phyloP scores from a whole-genome alignment of 495 filamentous ascomycete species.

The Podospora comata region DNA sequence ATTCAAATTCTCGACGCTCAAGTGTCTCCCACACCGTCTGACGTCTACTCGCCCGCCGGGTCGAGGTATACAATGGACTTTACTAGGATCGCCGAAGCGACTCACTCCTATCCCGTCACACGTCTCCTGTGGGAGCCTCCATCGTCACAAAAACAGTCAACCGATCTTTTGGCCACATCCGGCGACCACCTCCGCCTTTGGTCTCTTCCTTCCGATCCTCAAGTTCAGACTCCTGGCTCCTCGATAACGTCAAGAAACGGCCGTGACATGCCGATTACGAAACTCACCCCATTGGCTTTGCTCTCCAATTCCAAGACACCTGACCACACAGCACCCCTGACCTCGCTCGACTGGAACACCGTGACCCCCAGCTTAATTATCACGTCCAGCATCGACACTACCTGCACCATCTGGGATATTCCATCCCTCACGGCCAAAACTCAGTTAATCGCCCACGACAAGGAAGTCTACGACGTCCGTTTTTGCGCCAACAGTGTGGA shows the following conservation, averaged over 20 bases:
- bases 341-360: slow-evolving; percentile 96
- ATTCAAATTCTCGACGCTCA: slow-evolving; percentile 97
- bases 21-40: slow-evolving; percentile 65
- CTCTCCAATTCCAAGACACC: slow-evolving; percentile 97
- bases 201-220: slow-evolving; percentile 69
- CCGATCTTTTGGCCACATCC: slow-evolving; percentile 92
- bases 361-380: slow-evolving; percentile 95
- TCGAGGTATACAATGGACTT: slow-evolving; percentile 79
- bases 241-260: slow-evolving; percentile 68
- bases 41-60: slow-evolving; percentile 66
- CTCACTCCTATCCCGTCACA: slow-evolving; percentile 96
- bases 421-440: slow-evolving; percentile 97
- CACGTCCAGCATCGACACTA: slow-evolving; percentile 97
- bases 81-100: slow-evolving; percentile 92
- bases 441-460: slow-evolving; percentile 97
- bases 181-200: slow-evolving; percentile 94
- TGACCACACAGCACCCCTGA: slow-evolving; percentile 94
- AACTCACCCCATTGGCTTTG: slow-evolving; percentile 88
- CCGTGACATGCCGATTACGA: slow-evolving; percentile 66
- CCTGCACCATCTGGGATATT: slow-evolving; percentile 99
- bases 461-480: slow-evolving; percentile 97
- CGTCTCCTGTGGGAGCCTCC: slow-evolving; percentile 96
- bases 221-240: slow-evolving; percentile 54
- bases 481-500: slow-evolving; percentile 96
- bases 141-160: slow-evolving; percentile 93